Evolutionary conservation across 2,329 filamentous ascomycete species (phyloP).

Genomic region (Trichoderma sp.): DNA sequence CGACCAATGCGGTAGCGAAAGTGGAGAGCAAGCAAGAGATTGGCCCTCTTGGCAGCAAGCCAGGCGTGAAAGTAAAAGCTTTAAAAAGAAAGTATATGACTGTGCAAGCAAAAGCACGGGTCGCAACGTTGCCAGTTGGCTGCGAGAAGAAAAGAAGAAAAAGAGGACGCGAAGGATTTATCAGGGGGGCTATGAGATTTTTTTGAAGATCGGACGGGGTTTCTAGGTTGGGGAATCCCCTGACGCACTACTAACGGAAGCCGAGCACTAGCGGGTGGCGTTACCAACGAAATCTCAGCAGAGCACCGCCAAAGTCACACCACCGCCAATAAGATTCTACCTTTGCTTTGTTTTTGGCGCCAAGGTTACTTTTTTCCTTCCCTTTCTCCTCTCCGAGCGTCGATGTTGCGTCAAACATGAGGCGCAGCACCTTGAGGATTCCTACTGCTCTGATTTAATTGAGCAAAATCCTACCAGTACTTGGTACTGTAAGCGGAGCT

Average conservation of each 20-base stretch:
- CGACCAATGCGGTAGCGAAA: not conserved
- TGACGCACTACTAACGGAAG: constrained; percentile 21
- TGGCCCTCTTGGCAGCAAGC: constrained; percentile 9
- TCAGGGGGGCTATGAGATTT: constrained; percentile 13
- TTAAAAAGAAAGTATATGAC: not conserved
- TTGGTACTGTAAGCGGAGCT: not conserved
- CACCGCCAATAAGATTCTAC: constrained; percentile 2
- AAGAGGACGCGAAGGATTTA: constrained; percentile 3
- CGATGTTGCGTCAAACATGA: not conserved
- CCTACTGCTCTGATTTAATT: not conserved
- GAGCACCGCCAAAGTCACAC: constrained; percentile 18
- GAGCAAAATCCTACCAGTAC: not conserved
- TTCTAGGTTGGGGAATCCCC: constrained; percentile 33
- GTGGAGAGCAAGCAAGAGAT: not conserved
- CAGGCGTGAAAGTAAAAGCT: not conserved
- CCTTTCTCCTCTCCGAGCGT: not conserved
- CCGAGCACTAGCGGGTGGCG: constrained; percentile 21
- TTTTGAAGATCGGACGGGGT: constrained; percentile 15
- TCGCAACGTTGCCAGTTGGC: not conserved
- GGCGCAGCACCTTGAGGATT: not conserved
- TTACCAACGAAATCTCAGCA: constrained; percentile 16
- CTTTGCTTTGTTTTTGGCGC: not conserved
- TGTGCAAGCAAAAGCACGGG: constrained; percentile 1
- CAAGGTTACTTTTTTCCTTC: not conserved
- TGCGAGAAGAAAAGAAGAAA: not conserved